Percentiles rank a stretch among this genome's conserved stretches.
These are phyloP conservation scores for Albizia julibrissin DNA, from an alignment of 306 rosid species.

Conservation along the genomic window DNA sequence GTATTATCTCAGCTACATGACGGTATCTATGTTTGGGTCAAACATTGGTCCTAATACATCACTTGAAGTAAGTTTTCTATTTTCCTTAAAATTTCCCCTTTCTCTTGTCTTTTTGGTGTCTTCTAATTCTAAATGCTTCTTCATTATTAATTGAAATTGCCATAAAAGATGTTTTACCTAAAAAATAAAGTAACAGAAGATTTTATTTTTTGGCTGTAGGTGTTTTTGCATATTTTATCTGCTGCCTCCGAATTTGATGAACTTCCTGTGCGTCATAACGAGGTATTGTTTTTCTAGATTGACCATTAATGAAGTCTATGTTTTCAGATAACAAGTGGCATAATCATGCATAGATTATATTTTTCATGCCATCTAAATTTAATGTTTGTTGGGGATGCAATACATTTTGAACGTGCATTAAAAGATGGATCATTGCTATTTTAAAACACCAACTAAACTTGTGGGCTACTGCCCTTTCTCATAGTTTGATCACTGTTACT, in stretches of 20 bases:
- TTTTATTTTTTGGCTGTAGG: constrained; percentile 47
- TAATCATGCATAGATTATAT: constrained; percentile 11
- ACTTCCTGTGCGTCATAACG: constrained; percentile 95
- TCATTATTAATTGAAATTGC: constrained; percentile 6
- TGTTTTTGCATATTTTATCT: constrained; percentile 82
- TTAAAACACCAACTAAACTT: neutral
- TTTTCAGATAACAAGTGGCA: constrained; percentile 12
- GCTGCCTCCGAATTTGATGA: constrained; percentile 94
- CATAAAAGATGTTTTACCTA: neutral
- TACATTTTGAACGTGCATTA: neutral
- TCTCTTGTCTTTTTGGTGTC: constrained; percentile 9
- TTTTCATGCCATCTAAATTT: neutral
- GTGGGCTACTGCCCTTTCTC: neutral
- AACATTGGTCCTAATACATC: constrained; percentile 90
- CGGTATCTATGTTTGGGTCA: constrained; percentile 93
- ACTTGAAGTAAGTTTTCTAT: constrained; percentile 64
- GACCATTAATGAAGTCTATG: neutral
- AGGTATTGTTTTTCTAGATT: constrained; percentile 50
- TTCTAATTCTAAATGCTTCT: constrained; percentile 7
- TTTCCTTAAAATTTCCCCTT: constrained; percentile 7
- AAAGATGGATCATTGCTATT: neutral
- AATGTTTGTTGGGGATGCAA: neutral
- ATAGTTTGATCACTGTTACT: constrained; percentile 4
- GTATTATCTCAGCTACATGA: constrained; percentile 90
- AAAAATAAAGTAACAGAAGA: neutral